Conservation (phyloP, 805 yeast species). For the baker's yeast (Saccharomyces cerevisiae) region DNA sequence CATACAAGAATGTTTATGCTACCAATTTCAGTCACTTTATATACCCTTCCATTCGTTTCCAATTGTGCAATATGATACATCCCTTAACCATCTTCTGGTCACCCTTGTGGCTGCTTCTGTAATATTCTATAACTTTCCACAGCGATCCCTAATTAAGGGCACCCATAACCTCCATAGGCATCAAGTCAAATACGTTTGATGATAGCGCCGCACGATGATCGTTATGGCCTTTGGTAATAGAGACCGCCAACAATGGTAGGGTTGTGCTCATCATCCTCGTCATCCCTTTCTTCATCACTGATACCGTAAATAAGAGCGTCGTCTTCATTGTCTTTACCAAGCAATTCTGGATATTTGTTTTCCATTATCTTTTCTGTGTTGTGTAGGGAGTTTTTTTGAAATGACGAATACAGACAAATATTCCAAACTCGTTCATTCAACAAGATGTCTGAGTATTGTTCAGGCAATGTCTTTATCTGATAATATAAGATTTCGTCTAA, state of each 20-base stretch:
- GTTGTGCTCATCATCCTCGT: conserved; percentile 12
- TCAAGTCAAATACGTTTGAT: conserved; percentile 42
- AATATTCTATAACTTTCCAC: background rate
- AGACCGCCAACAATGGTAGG: conserved; percentile 17
- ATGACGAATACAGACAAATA: conserved; percentile 9
- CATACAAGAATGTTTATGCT: background rate
- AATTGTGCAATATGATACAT: background rate
- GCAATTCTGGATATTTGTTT: background rate
- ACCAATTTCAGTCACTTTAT: conserved; percentile 55
- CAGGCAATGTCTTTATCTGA: conserved; percentile 19
- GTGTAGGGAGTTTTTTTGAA: conserved; percentile 5
- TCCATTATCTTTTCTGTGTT: background rate
- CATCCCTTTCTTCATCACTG: conserved; percentile 1
- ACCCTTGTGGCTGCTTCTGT: background rate
- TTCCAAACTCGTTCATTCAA: conserved; percentile 19
- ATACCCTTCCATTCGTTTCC: conserved; percentile 30
- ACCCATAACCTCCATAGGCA: conserved; percentile 36
- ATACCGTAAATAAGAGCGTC: background rate
- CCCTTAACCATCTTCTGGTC: background rate
- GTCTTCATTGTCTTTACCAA: background rate
- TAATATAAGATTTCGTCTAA: conserved; percentile 15
- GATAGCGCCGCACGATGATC: conserved; percentile 36
- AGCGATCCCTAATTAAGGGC: background rate
- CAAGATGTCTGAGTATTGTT: conserved; percentile 17
- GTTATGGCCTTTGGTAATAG: conserved; percentile 4